A percentile compares a stretch with the other conserved stretches of the same genome.
Conservation (phyloP, 108 stramenopile genomes). For the Aureococcus anophagefferens region DNA sequence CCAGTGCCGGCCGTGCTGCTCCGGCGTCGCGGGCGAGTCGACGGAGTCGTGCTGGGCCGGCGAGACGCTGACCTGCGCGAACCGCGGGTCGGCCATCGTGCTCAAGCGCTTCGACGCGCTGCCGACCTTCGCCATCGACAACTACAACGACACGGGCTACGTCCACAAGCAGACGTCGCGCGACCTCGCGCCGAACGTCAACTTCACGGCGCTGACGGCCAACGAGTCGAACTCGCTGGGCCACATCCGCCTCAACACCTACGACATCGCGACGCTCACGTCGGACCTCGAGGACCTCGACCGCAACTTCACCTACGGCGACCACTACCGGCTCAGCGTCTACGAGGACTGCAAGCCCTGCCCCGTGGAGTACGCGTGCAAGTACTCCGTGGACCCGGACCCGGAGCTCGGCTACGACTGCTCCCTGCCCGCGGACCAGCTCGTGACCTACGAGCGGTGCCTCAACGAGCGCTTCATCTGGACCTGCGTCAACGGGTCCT, state of each 20-base stretch:
- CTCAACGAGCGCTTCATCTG: constrained; percentile 14
- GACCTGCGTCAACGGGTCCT: constrained; percentile 28
- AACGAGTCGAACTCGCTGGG: background rate
- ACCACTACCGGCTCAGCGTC: constrained; percentile 58
- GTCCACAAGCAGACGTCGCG: background rate
- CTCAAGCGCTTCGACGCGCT: background rate
- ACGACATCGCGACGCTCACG: constrained; percentile 56
- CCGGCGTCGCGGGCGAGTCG: background rate
- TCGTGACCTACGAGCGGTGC: constrained; percentile 13
- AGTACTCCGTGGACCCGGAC: constrained; percentile 8
- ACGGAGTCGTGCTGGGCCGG: background rate
- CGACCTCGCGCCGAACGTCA: background rate
- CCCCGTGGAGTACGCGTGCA: constrained; percentile 59
- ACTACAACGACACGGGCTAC: background rate
- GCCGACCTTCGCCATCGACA: background rate
- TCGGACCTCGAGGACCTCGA: constrained; percentile 50
- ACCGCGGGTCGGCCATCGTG: background rate
- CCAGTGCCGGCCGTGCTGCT: constrained; percentile 37
- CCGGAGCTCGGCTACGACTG: background rate
- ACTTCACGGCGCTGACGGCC: background rate
- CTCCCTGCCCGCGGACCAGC: background rate
- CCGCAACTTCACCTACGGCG: constrained; percentile 62
- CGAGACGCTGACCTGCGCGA: background rate
- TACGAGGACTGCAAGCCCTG: constrained; percentile 76
- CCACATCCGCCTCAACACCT: constrained; percentile 39